These are phyloP conservation scores for Colletotrichum sp. DNA, from an alignment of 2,329 filamentous ascomycete genomes.

Conservation along the genomic window DNA sequence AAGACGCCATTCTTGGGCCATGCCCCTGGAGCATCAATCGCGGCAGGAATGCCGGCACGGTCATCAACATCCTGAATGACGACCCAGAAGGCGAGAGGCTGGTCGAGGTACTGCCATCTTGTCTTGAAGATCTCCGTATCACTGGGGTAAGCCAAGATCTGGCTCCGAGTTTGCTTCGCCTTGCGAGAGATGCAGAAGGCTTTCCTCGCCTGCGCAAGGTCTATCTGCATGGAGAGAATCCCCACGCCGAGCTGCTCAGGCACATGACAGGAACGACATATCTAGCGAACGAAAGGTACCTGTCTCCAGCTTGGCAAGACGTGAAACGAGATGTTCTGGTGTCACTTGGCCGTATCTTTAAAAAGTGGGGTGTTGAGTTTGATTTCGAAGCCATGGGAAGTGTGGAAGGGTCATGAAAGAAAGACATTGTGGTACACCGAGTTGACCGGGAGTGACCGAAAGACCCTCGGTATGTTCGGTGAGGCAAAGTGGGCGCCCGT, in stretches of 20 bases:
- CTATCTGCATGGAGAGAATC: background rate
- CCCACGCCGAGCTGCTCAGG: background rate
- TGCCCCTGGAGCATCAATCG: background rate
- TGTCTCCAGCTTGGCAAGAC: background rate
- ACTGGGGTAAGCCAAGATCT: background rate
- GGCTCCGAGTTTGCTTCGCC: background rate
- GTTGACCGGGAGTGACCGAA: background rate
- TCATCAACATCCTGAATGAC: background rate
- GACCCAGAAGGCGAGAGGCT: background rate
- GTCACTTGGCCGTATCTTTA: background rate
- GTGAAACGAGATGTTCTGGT: background rate
- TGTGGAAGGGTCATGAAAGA: background rate
- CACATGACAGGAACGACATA: background rate
- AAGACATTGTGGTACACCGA: background rate
- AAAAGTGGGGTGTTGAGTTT: background rate
- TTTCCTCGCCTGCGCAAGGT: background rate
- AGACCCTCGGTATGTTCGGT: background rate
- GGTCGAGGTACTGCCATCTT: background rate
- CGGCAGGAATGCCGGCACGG: background rate
- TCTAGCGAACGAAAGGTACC: background rate
- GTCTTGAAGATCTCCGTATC: background rate
- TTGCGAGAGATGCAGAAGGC: background rate
- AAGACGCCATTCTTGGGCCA: background rate
- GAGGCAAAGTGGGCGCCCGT: background rate
- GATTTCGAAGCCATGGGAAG: background rate